phyloP scores from a whole-genome alignment of 108 stramenopile species.

The Cyclostephanos invisitatus region DNA sequence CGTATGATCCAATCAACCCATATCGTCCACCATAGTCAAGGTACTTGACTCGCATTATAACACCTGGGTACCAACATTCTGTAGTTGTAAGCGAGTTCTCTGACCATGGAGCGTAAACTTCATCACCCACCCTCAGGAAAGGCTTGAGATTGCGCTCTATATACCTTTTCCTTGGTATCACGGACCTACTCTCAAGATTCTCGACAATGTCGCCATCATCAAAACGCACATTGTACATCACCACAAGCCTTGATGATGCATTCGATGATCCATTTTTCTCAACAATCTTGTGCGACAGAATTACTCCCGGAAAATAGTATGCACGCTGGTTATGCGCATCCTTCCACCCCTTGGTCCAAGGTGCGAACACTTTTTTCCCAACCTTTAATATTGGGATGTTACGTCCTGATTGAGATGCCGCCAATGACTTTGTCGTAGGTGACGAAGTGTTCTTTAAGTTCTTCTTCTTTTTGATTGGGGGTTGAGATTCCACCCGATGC shows the following conservation, averaged over 20 bases:
- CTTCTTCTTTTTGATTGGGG: no score
- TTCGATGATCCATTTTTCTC: not conserved
- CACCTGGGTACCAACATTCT: not conserved
- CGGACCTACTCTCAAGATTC: not conserved
- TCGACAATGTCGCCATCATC: not conserved
- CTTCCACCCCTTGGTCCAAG: conserved; percentile 1
- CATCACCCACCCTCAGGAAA: not conserved
- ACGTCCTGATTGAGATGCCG: not conserved
- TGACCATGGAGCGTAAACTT: not conserved
- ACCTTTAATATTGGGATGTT: not conserved
- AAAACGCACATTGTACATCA: conserved; percentile 1
- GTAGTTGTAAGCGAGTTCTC: not conserved
- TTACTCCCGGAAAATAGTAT: not conserved
- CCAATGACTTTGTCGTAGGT: not conserved
- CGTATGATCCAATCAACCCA: not conserved
- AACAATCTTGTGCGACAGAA: not conserved
- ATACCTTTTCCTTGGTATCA: not conserved
- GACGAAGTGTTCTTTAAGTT: not conserved
- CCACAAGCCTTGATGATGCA: not conserved
- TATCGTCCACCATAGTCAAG: not conserved
- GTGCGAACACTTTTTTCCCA: not conserved
- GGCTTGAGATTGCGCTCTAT: not conserved
- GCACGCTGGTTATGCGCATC: not conserved
- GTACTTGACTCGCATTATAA: not conserved
- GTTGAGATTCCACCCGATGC: not conserved